Evolutionary conservation across 352 stramenopile species (phyloP), one percentile per base, ranked within the genome.

Genomic region (Globisporangium radiosum): DNA sequence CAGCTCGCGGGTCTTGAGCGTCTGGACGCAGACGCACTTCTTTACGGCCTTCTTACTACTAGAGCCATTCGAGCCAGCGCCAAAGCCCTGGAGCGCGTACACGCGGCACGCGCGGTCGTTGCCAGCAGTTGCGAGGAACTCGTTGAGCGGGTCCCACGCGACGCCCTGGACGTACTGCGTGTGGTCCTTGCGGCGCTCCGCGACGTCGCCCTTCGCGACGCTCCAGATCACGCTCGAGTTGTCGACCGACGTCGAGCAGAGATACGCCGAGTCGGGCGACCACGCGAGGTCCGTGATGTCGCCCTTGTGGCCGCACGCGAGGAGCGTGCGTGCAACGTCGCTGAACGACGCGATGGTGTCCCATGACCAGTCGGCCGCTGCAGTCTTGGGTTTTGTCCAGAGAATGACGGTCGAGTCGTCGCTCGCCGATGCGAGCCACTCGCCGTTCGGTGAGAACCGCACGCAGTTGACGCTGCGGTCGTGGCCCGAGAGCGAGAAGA

Each of bases 161-260:
- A 97, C 94, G 45, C 96, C 96, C 71, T 98, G 95, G 50, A 98
- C 93, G 72, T 97, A 99, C 66, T 98, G 88, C 47, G 78, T 95
- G 70, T 99, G 96, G 70, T 99, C 95, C 54, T 91, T 84, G 74
- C 90, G 68, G 39, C 74, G 69, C 74, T 94, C 92, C 63, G 94
- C 66, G 69, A 95, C 66, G 54, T 91, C 70, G 44, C 77, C 76
- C 39, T 78, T 89, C 42, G 83, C 72, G 7, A 86, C 69, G 75
- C 97, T 87, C 76, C 83, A 98, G 48, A 98, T 88, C 11, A 93
- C 77, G 9, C 86, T 83, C 44, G 83, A 87, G 60, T 97, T 96
- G 76, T 98, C 95, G 8, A 98, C 85, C 3, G 87, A 97, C 13
- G 87, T 94, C 7, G 94, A 92, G 51, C 81, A 85, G 39, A 98